Percentiles rank a stretch among this genome's conserved stretches.
Evolutionary conservation across 2,329 filamentous ascomycete species (phyloP).

Genomic region (Pestalotiopsis sp.): DNA sequence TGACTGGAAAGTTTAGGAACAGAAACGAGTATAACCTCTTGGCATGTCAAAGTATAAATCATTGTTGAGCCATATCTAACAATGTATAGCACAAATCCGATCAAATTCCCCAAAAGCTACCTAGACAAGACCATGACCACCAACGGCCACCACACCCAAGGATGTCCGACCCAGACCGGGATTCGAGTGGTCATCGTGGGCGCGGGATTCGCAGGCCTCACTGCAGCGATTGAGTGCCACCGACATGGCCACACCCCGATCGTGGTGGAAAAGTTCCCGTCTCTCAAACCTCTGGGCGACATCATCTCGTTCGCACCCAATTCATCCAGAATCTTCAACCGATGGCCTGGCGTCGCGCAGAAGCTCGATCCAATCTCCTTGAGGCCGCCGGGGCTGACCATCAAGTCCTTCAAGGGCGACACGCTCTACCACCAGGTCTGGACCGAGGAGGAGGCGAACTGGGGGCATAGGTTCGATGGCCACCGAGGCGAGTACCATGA

Average conservation of each 20-base stretch:
- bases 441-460: conserved; percentile 36
- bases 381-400: conserved; percentile 43
- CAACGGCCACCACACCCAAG: conserved; percentile 18
- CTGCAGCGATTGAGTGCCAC: conserved; percentile 61
- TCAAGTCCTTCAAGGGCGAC: conserved; percentile 55
- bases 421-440: conserved; percentile 52
- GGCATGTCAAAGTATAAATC: background rate
- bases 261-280: conserved; percentile 48
- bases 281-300: conserved; percentile 47
- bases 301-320: conserved; percentile 61
- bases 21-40: background rate
- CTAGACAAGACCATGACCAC: background rate
- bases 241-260: conserved; percentile 54
- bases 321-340: conserved; percentile 57
- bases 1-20: background rate
- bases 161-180: conserved; percentile 36
- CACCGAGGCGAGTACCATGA: conserved; percentile 56
- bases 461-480: conserved; percentile 53
- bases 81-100: background rate
- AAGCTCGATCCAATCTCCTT: conserved; percentile 52
- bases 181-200: conserved; percentile 52
- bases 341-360: conserved; percentile 54
- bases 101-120: background rate
- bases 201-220: conserved; percentile 60
- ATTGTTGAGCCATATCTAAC: background rate